Base-by-base conservation (phyloP, 306 rosid genomes). In the Neltuma alba region DNA sequence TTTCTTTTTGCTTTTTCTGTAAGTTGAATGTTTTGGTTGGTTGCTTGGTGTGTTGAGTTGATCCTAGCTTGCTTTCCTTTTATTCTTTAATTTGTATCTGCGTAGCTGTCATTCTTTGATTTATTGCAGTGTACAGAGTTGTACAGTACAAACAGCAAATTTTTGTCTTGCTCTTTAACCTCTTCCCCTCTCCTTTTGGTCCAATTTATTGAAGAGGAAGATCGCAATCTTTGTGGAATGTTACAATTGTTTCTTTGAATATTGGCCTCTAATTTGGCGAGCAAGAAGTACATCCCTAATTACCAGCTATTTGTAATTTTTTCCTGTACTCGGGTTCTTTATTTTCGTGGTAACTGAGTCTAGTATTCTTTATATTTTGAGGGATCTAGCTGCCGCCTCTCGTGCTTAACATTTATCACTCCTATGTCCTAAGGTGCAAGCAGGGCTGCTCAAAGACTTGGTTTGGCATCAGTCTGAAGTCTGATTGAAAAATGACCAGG, bases 91-190 rank as follows among this genome's bases (percentile, higher is more conserved):
- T 88, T 83, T 74, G 15, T 77, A 48, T 79, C 71, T 81, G 45
- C 74, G 48, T 70, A 34, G 80, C 58, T 79, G 76, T 76, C 40
- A 48, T 75, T 79, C 80, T 10, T 85, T 88, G n/a, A n/a, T n/a
- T n/a, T n/a, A n/a, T n/a, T n/a, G n/a, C 82, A 75, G 41, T 87
- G 92, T 91, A 87, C 76, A 88, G 91, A 86, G 82, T 58, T 81
- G 87, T 86, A 86, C 80, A 86, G 86, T 61, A 1, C 25, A 48
- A 37, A 57, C 48, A 67, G n/a, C 57, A 65, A 27, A n/a, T 65
- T 66, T 9, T 57, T 44, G 33, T 74, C 48, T 71, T 66, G 38
- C 76, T 64, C 34, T 62, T 28, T 21, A 52, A 31, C 45, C 47
- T 28, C 72, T 16, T 36, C 31, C 52, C 68, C 72, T 50, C 14